Conservation (phyloP, 108 stramenopile genomes). For the Skeletonema potamos region DNA sequence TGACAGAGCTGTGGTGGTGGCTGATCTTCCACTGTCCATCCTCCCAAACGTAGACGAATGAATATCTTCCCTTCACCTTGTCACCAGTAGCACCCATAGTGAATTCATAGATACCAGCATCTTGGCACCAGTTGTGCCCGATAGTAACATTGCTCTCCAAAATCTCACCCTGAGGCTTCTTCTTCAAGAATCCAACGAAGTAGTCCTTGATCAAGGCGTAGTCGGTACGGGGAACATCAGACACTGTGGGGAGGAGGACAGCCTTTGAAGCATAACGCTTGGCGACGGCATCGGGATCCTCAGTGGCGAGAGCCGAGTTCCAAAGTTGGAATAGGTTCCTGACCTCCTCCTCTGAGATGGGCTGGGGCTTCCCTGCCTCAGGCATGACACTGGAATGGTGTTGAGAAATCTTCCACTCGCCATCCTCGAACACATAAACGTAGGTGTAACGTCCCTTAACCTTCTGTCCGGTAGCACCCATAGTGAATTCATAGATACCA, state of each 20-base stretch:
- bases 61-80: constrained; percentile 59
- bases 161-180: constrained; percentile 54
- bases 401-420: constrained; percentile 73
- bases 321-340: constrained; percentile 51
- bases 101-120: constrained; percentile 61
- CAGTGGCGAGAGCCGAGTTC: constrained; percentile 37
- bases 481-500: constrained; percentile 63
- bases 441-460: constrained; percentile 63
- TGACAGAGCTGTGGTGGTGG: constrained; percentile 69
- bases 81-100: constrained; percentile 58
- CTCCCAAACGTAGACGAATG: constrained; percentile 62
- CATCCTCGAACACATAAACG: constrained; percentile 64
- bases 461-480: constrained; percentile 55
- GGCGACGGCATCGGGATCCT: constrained; percentile 32
- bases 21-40: constrained; percentile 72
- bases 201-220: constrained; percentile 49
- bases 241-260: constrained; percentile 51
- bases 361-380: constrained; percentile 38
- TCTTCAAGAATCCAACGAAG: constrained; percentile 54
- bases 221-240: constrained; percentile 50
- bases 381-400: constrained; percentile 75
- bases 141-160: constrained; percentile 30
- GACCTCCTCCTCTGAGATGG: constrained; percentile 48
- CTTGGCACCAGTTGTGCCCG: constrained; percentile 53
- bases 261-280: constrained; percentile 30